Conservation (phyloP, 2,329 filamentous ascomycete species). For the Helicocarpus griseus region DNA sequence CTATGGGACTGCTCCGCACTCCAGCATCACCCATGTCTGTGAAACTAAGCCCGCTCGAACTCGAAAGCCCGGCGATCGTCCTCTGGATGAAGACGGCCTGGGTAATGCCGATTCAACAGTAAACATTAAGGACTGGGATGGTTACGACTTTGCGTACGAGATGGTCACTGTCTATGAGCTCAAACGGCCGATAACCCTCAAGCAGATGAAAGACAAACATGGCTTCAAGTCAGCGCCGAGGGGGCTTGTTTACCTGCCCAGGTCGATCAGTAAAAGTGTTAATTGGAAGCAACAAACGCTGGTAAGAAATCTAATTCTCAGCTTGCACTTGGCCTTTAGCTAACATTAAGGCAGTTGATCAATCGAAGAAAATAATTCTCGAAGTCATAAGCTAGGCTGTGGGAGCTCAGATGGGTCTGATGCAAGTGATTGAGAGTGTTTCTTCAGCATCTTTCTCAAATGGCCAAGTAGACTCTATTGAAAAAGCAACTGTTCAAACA, state of each 20-base stretch:
- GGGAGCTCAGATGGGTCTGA: no score
- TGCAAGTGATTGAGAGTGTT: no score
- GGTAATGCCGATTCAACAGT: slow-evolving; percentile 21
- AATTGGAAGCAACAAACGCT: slow-evolving; percentile 7
- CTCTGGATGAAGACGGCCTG: slow-evolving; percentile 12
- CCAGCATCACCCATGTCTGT: no score
- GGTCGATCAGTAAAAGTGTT: slow-evolving; percentile 1
- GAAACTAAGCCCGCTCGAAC: slow-evolving; percentile 9
- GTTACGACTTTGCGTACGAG: slow-evolving; percentile 22
- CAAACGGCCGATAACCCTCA: slow-evolving; percentile 8
- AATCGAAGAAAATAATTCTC: background rate
- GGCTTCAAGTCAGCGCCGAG: slow-evolving; percentile 41
- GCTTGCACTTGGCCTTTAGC: background rate
- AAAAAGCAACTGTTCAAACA: no score
- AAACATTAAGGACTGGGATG: slow-evolving; percentile 16
- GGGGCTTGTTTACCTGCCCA: background rate
- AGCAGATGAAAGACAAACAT: slow-evolving; percentile 33
- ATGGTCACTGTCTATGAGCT: slow-evolving; percentile 18
- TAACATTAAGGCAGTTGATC: background rate
- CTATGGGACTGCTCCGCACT: slow-evolving; percentile 11
- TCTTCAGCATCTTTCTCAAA: no score
- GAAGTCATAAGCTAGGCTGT: no score
- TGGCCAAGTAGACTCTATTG: no score
- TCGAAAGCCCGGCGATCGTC: slow-evolving; percentile 7
- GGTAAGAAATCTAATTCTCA: background rate